These are phyloP conservation scores for Antrodiella citrinella DNA, from an alignment of 768 basidiomycete genomes.

Conservation along the genomic window DNA sequence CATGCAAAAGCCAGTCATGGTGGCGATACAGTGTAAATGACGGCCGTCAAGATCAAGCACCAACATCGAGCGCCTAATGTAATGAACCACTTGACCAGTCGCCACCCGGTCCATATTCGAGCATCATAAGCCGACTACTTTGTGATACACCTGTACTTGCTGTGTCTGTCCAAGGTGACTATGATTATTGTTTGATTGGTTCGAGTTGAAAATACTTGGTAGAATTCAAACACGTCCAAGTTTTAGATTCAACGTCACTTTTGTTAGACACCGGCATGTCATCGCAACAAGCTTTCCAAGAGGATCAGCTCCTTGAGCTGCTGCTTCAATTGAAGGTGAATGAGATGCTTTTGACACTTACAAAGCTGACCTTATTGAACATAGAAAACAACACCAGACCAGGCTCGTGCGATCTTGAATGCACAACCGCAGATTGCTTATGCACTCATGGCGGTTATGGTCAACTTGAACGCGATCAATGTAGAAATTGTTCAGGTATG, in stretches of 20 bases:
- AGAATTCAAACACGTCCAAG: too few species aligned
- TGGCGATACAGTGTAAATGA: too few species aligned
- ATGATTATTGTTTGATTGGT: too few species aligned
- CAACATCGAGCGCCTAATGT: too few species aligned
- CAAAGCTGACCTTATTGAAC: neutral
- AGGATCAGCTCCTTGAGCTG: conserved; percentile 69
- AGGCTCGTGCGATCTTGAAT: conserved; percentile 61
- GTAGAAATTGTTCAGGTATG: conserved; percentile 69
- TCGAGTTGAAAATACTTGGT: neutral
- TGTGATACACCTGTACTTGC: too few species aligned
- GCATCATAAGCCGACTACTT: too few species aligned
- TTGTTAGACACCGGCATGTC: neutral
- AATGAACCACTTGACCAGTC: too few species aligned
- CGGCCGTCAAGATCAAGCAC: too few species aligned
- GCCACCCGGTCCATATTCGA: too few species aligned
- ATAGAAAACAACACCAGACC: conserved; percentile 69
- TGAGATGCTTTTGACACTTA: neutral
- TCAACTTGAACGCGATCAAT: conserved; percentile 66
- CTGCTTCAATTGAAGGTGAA: conserved; percentile 61
- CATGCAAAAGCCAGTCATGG: too few species aligned
- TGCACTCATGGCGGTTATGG: conserved; percentile 71
- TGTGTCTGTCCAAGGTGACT: too few species aligned
- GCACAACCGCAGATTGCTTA: conserved; percentile 71
- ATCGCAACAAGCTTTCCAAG: conserved; percentile 28
- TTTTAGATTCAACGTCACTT: too few species aligned